Conservation (phyloP, 2,329 filamentous ascomycete species). For the Trichothecium roseum region DNA sequence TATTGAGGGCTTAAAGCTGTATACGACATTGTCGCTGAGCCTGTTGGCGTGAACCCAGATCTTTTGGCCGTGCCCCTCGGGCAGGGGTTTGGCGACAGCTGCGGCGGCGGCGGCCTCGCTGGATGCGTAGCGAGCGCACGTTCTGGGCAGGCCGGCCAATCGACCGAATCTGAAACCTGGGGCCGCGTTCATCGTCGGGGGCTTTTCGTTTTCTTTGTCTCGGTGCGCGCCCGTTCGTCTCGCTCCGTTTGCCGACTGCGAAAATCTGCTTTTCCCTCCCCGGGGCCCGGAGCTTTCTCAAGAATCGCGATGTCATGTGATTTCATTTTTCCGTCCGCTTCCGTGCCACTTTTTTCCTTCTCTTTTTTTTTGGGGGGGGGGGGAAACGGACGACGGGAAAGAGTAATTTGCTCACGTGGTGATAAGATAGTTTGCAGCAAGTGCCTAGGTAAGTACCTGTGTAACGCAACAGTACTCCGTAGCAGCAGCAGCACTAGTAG, state of each 20-base stretch:
- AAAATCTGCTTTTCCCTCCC: too few species aligned
- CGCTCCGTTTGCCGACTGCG: not conserved
- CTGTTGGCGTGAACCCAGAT: conserved; percentile 47
- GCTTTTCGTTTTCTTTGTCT: conserved; percentile 13
- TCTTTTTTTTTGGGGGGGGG: too few species aligned
- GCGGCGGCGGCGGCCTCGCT: not conserved
- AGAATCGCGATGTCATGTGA: conserved; percentile 14
- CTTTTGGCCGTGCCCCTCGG: conserved; percentile 41
- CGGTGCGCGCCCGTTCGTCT: conserved; percentile 4
- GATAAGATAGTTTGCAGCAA: conserved; percentile 19
- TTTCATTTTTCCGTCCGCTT: not conserved
- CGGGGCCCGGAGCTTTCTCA: conserved; percentile 1
- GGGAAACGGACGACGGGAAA: not conserved
- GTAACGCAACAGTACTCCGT: too few species aligned
- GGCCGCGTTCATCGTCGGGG: conserved; percentile 26
- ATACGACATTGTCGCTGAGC: conserved; percentile 38
- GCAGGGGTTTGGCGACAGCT: conserved; percentile 10
- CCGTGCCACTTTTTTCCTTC: not conserved
- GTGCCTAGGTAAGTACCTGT: too few species aligned
- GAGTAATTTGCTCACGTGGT: conserved; percentile 14
- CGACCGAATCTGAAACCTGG: conserved; percentile 24
- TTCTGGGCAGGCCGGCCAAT: conserved; percentile 30
- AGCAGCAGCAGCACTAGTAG: too few species aligned
- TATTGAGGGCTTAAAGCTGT: conserved; percentile 35
- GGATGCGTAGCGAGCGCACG: conserved; percentile 27